Evolutionary conservation across 2,329 filamentous ascomycete genomes (phyloP).

Genomic region (Calonectria pauciramosa): DNA sequence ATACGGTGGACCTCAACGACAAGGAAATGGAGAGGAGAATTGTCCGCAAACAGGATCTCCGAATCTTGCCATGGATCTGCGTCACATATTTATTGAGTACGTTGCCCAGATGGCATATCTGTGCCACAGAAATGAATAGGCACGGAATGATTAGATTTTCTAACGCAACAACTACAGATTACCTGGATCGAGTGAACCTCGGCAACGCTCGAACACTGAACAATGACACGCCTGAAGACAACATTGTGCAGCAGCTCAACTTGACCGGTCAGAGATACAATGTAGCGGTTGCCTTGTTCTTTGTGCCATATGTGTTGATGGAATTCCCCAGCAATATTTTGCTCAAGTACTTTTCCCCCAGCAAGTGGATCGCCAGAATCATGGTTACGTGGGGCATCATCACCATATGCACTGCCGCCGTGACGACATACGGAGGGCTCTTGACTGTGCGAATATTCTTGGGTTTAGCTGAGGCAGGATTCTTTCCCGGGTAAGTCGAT

Average conservation of each 20-base stretch:
- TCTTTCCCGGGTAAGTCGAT: background rate
- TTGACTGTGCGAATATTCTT: background rate
- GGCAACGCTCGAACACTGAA: background rate
- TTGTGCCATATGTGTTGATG: conserved; percentile 41
- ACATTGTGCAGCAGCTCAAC: background rate
- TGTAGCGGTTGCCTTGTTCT: background rate
- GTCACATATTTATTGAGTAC: conserved; percentile 44
- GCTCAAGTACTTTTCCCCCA: conserved; percentile 52
- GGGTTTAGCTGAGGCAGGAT: background rate
- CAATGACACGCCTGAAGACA: conserved; percentile 1
- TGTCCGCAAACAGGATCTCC: conserved; percentile 49
- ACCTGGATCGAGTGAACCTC: background rate
- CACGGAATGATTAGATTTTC: too few relatives aligned
- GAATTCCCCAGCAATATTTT: conserved; percentile 52
- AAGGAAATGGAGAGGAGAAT: conserved; percentile 52
- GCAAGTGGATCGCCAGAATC: conserved; percentile 52
- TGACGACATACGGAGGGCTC: conserved; percentile 58
- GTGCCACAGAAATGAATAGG: background rate
- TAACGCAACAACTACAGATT: background rate
- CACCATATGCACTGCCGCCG: conserved; percentile 62
- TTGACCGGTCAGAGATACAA: background rate
- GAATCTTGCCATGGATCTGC: conserved; percentile 52
- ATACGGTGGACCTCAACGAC: conserved; percentile 41
- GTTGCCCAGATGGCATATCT: background rate
- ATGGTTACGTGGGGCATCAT: conserved; percentile 64